Evolutionary conservation across 1,139 yeast species (phyloP), one percentile per base, ranked within the genome.

Genomic region (Kodamaea derodonti): DNA sequence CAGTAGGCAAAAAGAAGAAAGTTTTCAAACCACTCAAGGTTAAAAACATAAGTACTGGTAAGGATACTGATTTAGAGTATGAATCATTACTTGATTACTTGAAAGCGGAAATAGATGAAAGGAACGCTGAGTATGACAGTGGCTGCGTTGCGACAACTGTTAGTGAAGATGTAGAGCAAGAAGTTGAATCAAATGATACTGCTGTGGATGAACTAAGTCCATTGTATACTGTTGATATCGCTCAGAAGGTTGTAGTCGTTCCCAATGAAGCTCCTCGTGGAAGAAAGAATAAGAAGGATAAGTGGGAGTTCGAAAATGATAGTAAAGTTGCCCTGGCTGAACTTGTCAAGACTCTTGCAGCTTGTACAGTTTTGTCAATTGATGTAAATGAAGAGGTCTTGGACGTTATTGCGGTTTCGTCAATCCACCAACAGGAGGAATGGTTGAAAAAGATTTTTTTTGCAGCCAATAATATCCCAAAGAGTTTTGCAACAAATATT

Each of bases 401-500:
- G 39, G 94, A 86, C 30, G 85, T 87, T 71, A 85, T 90, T 29
- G 69, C 82, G 22, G 73, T 82, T 1, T 82, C 95, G 0, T 81
- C 95, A 0, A 69, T 90, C 14, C 71, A 72, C 27, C 87, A 80
- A 43, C 81, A 79, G 27, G 97, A 90, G 41, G 95, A 88, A 69
- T 90, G 97, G 96, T 64, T 80, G 30, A 68, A 95, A 46, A 83
- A 85, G 47, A 88, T 88, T 2, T 84, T 88, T 9, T 87, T 88
- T 27, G 51, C 60, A 5, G 60, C 60, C 33, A 67, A 67, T 39
- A 58, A 65, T 18, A 72, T 84, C 2, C 94, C 95, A 14, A 72
- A 86, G 54, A 84, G 88, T 39, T 88, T 84, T 60, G 81, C 90
- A 2, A 60, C 75, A 22, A 82, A 78, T 39, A 82, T 87, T 9